Conservation (phyloP, 805 yeast species). For the Saccharomycopsis sp. region DNA sequence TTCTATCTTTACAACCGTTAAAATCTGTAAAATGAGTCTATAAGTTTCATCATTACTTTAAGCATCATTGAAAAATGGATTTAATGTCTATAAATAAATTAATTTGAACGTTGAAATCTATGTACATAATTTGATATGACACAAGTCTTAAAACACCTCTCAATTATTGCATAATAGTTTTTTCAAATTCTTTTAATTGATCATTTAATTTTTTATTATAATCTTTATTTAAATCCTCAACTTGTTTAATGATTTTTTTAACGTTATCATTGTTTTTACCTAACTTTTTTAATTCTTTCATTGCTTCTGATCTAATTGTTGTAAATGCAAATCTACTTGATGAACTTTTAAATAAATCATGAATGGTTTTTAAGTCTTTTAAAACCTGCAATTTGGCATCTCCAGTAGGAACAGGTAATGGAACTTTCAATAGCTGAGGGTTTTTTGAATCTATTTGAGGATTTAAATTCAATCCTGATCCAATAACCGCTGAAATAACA, state of each 20-base stretch:
- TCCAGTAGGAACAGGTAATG: constrained; percentile 65
- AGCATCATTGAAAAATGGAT: background rate
- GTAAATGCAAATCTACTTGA: constrained; percentile 38
- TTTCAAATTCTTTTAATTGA: constrained; percentile 46
- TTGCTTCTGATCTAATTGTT: constrained; percentile 44
- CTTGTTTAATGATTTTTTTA: constrained; percentile 41
- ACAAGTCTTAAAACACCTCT: too few species aligned
- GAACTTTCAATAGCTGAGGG: constrained; percentile 61
- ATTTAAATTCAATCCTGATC: constrained; percentile 59
- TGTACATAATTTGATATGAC: too few species aligned
- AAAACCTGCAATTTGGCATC: constrained; percentile 48
- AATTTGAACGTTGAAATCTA: too few species aligned
- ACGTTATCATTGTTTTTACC: constrained; percentile 50
- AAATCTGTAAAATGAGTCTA: too few species aligned
- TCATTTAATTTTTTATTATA: constrained; percentile 49
- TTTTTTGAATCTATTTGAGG: constrained; percentile 70
- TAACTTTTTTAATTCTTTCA: constrained; percentile 43
- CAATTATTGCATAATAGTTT: constrained; percentile 21
- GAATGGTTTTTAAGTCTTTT: constrained; percentile 53
- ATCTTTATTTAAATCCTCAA: constrained; percentile 62
- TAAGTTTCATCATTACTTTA: too few species aligned
- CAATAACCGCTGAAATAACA: constrained; percentile 61
- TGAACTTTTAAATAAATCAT: constrained; percentile 51
- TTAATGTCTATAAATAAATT: background rate
- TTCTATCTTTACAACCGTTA: too few species aligned